Conservation (phyloP, 176 grass and related monocot genomes). For the Oryza nivara region DNA sequence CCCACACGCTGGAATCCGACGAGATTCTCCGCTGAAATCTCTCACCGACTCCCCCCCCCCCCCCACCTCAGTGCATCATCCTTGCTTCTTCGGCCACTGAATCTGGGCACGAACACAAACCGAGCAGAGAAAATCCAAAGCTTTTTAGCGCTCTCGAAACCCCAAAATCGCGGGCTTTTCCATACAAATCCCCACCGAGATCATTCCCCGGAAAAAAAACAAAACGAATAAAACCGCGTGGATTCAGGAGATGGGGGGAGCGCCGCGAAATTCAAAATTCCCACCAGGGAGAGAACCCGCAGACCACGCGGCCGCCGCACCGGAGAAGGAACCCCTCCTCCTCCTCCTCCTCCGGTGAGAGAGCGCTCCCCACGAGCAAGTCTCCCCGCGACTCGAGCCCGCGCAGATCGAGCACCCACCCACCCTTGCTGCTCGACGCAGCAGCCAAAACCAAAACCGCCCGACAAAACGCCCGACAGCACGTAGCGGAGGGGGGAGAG, state of each 20-base stretch:
- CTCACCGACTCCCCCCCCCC: background rate
- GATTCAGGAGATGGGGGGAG: slow-evolving; percentile 1
- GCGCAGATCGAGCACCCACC: slow-evolving; percentile 41
- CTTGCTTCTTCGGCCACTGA: slow-evolving; percentile 12
- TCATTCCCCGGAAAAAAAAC: background rate
- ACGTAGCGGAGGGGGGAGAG: background rate
- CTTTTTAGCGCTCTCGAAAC: slow-evolving; percentile 8
- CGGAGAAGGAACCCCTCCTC: background rate
- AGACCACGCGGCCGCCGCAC: background rate
- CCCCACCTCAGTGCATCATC: background rate
- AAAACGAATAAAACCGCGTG: background rate
- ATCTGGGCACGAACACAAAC: slow-evolving; percentile 39
- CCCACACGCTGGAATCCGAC: slow-evolving; percentile 36
- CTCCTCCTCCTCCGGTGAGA: background rate
- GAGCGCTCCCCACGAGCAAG: background rate
- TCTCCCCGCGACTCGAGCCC: background rate
- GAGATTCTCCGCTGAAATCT: background rate
- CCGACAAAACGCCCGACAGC: background rate
- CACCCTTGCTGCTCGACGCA: background rate
- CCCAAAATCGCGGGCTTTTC: slow-evolving; percentile 30
- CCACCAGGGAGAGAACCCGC: slow-evolving; percentile 1
- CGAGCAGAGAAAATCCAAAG: slow-evolving; percentile 9
- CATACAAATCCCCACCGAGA: slow-evolving; percentile 4
- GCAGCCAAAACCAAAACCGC: background rate
- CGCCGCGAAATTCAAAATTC: slow-evolving; percentile 54